Evolutionary conservation across 768 basidiomycete species (phyloP), one percentile per base, ranked within the genome.

Genomic region (Boletus pseudo-olivaceus): DNA sequence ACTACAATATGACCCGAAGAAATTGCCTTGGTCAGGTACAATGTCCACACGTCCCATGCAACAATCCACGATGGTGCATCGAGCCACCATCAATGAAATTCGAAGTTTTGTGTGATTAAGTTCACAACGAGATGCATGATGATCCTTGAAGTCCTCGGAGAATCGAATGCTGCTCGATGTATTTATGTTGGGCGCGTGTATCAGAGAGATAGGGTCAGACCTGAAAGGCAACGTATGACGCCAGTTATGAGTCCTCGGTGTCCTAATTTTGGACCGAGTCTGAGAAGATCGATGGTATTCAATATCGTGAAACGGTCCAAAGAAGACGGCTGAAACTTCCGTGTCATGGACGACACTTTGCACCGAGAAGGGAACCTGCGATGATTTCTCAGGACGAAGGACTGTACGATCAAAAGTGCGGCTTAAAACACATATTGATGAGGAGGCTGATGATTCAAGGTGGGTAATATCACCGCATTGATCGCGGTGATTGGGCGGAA

Each of bases 111-210:
- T 29, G 33, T 47, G 48, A 44, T 34, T 34, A 20, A 7, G 56
- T 30, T 40, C 43, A 39, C 2, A 33, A 42, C 27, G 49, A 9
- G n/a, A 23, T 0, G 33, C 27, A 23, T 17, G 38, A 53, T 42
- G 15, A 32, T 44, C 26, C 12, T 11, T 2, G 1, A 37, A 33
- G 38, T 58, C 61, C 62, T 63, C 62, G 58, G 62, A 53, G 50
- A 50, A 47, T 32, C 9, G 23, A 23, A 34, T 11, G 42, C 11
- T 8, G 38, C 11, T 23, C 11, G 45, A 33, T 19, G 23, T 55
- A 33, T 55, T 49, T 30, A 19, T 17, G 37, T 39, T 17, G 27
- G 8, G 8, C 30, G 19, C 37, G 45, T 23, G 35, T 42, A 47
- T 45, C 46, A 40, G 51, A 35, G 20, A 23, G 50, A 34, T 51